Percentiles rank a stretch among this genome's conserved stretches.
phyloP scores from a whole-genome alignment of 129 eudicot species.

The Centella asiatica region DNA sequence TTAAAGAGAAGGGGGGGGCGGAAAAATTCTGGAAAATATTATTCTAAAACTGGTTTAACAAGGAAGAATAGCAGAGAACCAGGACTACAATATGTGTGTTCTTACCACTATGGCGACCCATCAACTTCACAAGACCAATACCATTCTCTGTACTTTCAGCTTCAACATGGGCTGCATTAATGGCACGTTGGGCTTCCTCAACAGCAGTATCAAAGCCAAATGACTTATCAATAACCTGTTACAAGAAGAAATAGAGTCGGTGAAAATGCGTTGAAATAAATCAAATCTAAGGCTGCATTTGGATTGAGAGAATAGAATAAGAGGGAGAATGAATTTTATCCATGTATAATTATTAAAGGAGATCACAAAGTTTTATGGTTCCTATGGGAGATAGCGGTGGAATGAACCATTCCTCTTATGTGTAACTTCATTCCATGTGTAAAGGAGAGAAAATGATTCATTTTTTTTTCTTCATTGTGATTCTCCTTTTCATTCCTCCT shows the following conservation, averaged over 20 bases:
- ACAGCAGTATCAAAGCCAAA: constrained; percentile 97
- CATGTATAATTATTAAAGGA: no score
- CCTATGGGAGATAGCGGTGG: no score
- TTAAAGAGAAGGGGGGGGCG: neutral
- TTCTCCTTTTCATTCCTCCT: no score
- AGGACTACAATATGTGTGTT: constrained; percentile 1
- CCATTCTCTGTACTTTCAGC: constrained; percentile 77
- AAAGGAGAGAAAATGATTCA: no score
- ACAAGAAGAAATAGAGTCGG: neutral
- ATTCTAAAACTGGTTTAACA: neutral
- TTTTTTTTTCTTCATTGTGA: no score
- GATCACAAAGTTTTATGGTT: no score
- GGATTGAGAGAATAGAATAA: no score
- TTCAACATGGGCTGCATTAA: constrained; percentile 94
- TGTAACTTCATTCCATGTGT: no score
- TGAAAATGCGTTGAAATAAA: neutral
- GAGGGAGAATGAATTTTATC: no score
- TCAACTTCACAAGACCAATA: constrained; percentile 88
- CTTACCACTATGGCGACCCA: constrained; percentile 94
- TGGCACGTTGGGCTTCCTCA: constrained; percentile 99
- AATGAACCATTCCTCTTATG: no score
- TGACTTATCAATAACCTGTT: constrained; percentile 78
- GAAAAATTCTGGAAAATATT: neutral
- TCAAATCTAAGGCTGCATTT: no score
- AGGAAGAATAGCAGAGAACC: neutral